A percentile compares a stretch with the other conserved stretches of the same genome.
These are phyloP conservation scores for Neofusicoccum umdonicola DNA, from an alignment of 2,329 filamentous ascomycete species.

Conservation along the genomic window DNA sequence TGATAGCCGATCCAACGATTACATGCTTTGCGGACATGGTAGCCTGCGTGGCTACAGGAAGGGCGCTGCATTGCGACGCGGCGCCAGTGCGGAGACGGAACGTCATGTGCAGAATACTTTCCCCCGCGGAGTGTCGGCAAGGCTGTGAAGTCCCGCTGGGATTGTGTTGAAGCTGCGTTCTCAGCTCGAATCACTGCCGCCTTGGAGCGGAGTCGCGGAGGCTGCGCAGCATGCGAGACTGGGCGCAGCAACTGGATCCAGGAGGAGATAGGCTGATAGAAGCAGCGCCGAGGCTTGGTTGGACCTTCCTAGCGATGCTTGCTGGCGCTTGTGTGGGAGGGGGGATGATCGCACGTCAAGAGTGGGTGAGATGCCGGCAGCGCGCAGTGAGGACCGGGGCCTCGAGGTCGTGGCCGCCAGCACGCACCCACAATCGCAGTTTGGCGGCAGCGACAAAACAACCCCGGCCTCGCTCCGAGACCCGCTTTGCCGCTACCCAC, in stretches of 20 bases:
- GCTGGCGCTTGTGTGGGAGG: neutral
- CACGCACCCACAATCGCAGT: fast-evolving
- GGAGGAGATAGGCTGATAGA: neutral
- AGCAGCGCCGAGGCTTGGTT: constrained; percentile 2
- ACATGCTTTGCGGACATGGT: neutral
- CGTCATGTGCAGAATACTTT: neutral
- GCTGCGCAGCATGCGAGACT: too few relatives aligned
- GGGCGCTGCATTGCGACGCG: too few relatives aligned
- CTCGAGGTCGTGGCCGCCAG: neutral
- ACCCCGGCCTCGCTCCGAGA: neutral
- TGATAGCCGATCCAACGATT: neutral
- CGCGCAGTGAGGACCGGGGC: neutral
- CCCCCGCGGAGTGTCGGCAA: too few relatives aligned
- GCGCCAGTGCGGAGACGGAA: neutral
- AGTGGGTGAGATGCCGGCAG: neutral
- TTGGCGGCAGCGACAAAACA: neutral
- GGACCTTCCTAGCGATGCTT: neutral
- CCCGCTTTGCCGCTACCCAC: neutral
- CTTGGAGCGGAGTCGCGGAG: too few relatives aligned
- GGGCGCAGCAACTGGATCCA: too few relatives aligned
- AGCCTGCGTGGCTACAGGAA: neutral
- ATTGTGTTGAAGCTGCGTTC: too few relatives aligned
- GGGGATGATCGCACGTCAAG: constrained; percentile 8
- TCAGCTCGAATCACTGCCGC: too few relatives aligned
- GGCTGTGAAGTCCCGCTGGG: too few relatives aligned